These are phyloP conservation scores for Irineochytrium annulatum DNA, from an alignment of 192 early-diverging fungal species.

Conservation along the genomic window DNA sequence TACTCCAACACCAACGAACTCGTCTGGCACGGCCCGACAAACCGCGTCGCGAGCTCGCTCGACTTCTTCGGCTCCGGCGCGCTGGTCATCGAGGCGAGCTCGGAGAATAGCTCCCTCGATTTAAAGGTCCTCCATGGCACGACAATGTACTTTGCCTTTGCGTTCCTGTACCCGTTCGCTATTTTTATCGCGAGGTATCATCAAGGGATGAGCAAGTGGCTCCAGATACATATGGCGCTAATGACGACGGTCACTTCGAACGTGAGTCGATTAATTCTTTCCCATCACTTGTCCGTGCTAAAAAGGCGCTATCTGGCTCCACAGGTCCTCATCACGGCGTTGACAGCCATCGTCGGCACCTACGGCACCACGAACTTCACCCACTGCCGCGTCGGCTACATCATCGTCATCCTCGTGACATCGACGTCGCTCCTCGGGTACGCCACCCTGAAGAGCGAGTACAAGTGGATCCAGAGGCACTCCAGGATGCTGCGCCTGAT, in stretches of 20 bases:
- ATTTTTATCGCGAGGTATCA: conserved; percentile 34
- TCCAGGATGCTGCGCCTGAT: conserved; percentile 1
- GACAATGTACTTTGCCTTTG: conserved; percentile 29
- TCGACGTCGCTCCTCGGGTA: neutral
- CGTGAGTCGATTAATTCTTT: conserved; percentile 16
- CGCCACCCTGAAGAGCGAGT: neutral
- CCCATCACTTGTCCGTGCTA: neutral
- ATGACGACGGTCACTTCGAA: conserved; percentile 29
- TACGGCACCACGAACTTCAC: conserved; percentile 20
- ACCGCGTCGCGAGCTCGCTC: conserved; percentile 12
- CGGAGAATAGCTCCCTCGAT: conserved; percentile 5
- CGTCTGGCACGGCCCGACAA: conserved; percentile 20
- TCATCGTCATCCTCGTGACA: conserved; percentile 17
- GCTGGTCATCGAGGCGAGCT: neutral
- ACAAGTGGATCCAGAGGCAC: neutral
- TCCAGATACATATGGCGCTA: conserved; percentile 22
- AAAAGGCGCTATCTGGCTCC: conserved; percentile 3
- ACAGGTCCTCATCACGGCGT: conserved; percentile 25
- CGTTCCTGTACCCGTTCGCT: conserved; percentile 32
- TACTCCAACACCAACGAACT: conserved; percentile 8
- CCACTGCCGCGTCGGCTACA: conserved; percentile 28
- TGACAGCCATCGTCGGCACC: conserved; percentile 28
- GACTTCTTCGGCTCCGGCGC: conserved; percentile 23
- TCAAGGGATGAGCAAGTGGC: conserved; percentile 18
- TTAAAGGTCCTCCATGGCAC: conserved; percentile 30